Evolutionary conservation across 1,139 yeast genomes (phyloP).

Genomic region (Meyerozyma guilliermondii): DNA sequence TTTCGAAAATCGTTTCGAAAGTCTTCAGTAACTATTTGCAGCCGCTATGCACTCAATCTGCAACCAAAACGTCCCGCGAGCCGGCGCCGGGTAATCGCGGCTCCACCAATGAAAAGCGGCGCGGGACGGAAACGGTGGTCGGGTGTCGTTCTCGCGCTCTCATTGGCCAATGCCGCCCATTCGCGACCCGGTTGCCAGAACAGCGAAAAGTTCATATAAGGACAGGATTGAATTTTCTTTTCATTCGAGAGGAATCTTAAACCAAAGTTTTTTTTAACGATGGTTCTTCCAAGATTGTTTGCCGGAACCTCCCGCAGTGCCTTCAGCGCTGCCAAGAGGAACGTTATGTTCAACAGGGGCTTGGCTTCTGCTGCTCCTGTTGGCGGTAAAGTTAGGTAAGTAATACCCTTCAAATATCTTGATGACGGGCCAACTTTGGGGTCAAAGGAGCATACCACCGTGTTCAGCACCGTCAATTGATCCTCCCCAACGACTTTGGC

Average conservation of each 20-base stretch:
- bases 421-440: not conserved
- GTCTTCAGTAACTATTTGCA: not conserved
- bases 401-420: constrained; percentile 14
- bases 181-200: constrained; percentile 2
- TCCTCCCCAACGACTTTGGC: not conserved
- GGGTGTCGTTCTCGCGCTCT: constrained; percentile 9
- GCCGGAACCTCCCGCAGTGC: constrained; percentile 88
- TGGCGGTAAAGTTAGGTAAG: constrained; percentile 89
- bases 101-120: constrained; percentile 12
- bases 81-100: constrained; percentile 15
- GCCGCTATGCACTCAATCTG: not conserved
- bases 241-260: constrained; percentile 1
- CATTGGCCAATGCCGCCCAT: constrained; percentile 13
- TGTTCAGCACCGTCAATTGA: not conserved
- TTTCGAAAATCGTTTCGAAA: not conserved
- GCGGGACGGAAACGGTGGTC: constrained; percentile 5
- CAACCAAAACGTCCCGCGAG: not conserved
- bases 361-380: constrained; percentile 84
- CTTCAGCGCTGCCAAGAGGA: constrained; percentile 84
- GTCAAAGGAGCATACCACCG: not conserved
- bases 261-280: constrained; percentile 25
- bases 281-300: constrained; percentile 89
- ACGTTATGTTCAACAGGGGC: constrained; percentile 71
- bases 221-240: constrained; percentile 2
- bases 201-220: constrained; percentile 2